Evolutionary conservation across 148 eudicot species (phyloP), one percentile per base, ranked within the genome.

Genomic region (Agrostemma githago): DNA sequence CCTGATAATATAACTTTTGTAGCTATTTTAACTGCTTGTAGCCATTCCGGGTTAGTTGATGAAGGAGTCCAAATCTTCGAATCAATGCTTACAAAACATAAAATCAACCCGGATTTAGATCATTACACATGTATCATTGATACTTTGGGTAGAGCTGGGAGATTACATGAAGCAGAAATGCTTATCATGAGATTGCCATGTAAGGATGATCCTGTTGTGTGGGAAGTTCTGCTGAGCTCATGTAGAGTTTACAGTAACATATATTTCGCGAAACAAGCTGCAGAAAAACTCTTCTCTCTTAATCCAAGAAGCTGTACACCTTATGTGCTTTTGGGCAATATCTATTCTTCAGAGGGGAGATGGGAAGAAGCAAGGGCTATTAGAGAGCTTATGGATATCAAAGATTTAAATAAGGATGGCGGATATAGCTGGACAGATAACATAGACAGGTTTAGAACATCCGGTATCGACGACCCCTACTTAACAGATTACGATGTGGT

Each of bases 151-250:
- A 88, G 96, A 78, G 96, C 91, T 81, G 91, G 91, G 72, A 82
- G 92, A 77, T 83, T 92, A 66, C 72, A 68, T 75, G 91, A 90
- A 80, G 85, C 85, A 20, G 92, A 88, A 82, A 58, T 19, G 62
- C 73, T n/a, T 14, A 46, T 90, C 4, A 73, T 78, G 70, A 79
- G 61, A 63, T 85, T 89, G 88, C 85, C 89, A 56, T 85, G 64
- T 72, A 83, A 81, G 78, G 84, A 86, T 84, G 90, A 86, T 77
- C 80, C 85, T 21, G 82, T 88, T 77, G 64, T 89, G 60, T 92
- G 95, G 97, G 90, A 89, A 77, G 90, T 89, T 74, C 79, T 92
- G 79, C 96, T 90, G 74, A 88, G 93, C 79, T 88, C 91, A 17
- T 89, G 91, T 81, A 73, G 92, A 78, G 82, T 88, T 66, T 89